phyloP scores from a whole-genome alignment of 2,329 filamentous ascomycete genomes.

The Cladophialophora immunda region DNA sequence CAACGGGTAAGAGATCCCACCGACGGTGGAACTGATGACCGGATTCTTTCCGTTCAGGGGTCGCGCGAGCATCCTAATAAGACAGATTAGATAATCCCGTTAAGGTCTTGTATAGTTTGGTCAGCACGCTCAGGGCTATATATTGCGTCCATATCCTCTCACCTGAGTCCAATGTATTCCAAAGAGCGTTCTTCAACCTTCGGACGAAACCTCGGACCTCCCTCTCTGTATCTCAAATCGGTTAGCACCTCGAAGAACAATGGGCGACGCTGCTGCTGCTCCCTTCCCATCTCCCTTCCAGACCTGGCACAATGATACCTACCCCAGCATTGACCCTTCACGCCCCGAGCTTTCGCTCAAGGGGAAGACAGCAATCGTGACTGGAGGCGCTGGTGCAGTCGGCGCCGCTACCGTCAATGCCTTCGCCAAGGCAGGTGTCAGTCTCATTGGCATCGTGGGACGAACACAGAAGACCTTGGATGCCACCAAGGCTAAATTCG shows the following conservation, averaged over 20 bases:
- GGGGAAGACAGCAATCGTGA: conserved; percentile 58
- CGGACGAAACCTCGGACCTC: not conserved
- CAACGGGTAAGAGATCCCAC: not conserved
- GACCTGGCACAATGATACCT: conserved; percentile 47
- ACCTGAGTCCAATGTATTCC: not conserved
- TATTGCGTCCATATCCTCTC: not conserved
- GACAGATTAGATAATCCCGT: not conserved
- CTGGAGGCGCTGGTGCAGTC: conserved; percentile 64
- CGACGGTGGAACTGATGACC: not conserved
- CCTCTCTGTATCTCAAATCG: not conserved
- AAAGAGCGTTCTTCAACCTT: not conserved
- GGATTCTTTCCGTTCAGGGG: conserved; percentile 3
- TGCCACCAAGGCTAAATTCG: conserved; percentile 10
- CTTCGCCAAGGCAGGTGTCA: conserved; percentile 63
- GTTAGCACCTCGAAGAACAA: not conserved
- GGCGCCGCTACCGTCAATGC: conserved; percentile 62
- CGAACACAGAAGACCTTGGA: conserved; percentile 19
- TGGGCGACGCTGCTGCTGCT: conserved; percentile 6
- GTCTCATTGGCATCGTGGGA: conserved; percentile 62
- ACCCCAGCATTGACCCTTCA: conserved; percentile 51
- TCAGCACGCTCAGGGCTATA: conserved; percentile 1
- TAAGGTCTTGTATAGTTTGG: not conserved
- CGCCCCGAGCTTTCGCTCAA: conserved; percentile 43
- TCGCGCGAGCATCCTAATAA: not conserved
- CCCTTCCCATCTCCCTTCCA: conserved; percentile 11